Conservation (phyloP, 2,329 filamentous ascomycete genomes). For the Lithohypha guttulata region DNA sequence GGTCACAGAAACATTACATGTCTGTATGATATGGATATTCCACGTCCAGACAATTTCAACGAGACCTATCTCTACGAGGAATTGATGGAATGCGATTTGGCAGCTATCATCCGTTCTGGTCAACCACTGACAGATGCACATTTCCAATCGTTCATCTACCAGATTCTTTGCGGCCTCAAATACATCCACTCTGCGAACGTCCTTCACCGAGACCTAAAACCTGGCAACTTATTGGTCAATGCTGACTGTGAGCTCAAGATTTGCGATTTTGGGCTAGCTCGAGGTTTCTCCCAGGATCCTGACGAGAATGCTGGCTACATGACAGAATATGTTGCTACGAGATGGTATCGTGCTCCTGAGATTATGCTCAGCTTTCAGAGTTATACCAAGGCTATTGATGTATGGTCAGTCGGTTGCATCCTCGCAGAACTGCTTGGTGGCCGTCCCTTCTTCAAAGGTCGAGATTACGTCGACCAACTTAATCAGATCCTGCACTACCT, state of each 20-base stretch:
- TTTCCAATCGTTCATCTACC: slow-evolving; percentile 99
- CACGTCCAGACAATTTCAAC: slow-evolving; percentile 93
- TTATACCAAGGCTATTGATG: slow-evolving; percentile 99
- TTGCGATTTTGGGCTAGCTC: slow-evolving; percentile 90
- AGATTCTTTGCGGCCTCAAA: slow-evolving; percentile 96
- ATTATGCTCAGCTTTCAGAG: slow-evolving; percentile 99
- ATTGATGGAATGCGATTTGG: slow-evolving; percentile 97
- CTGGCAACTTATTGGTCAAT: slow-evolving; percentile 92
- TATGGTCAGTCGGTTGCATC: slow-evolving; percentile 98
- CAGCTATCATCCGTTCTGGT: slow-evolving; percentile 93
- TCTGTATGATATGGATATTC: slow-evolving; percentile 99
- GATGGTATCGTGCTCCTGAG: slow-evolving; percentile 97
- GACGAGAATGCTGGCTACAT: slow-evolving; percentile 99
- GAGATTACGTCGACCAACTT: slow-evolving; percentile 97
- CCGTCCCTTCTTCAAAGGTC: slow-evolving; percentile 96
- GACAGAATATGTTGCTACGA: slow-evolving; percentile 97
- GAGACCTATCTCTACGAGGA: slow-evolving; percentile 99
- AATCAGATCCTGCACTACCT: slow-evolving; percentile 99
- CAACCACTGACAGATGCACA: slow-evolving; percentile 96
- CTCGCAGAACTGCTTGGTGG: slow-evolving; percentile 91
- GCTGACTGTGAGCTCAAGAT: slow-evolving; percentile 99
- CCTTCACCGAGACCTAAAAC: slow-evolving; percentile 91
- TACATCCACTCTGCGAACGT: slow-evolving; percentile 99
- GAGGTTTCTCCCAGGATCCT: slow-evolving; percentile 93
- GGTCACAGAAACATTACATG: slow-evolving; percentile 92